Percentiles rank a stretch among this genome's conserved stretches.
Evolutionary conservation across 306 rosid species (phyloP).

Genomic region (Trifolium fragiferum): DNA sequence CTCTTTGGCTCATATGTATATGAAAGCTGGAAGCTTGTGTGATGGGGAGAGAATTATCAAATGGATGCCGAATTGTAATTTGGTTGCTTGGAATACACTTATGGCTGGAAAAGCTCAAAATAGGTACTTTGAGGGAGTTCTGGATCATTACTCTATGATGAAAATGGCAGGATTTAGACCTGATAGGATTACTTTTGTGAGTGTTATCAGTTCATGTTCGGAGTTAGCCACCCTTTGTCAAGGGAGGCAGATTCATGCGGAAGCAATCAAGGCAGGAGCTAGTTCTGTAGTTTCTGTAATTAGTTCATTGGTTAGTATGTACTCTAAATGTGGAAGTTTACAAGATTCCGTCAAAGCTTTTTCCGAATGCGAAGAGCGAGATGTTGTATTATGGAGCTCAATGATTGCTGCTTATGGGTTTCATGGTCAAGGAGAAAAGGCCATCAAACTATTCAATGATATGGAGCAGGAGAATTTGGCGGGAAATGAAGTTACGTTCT

Average conservation of each 20-base stretch:
- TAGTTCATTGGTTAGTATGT: constrained; percentile 85
- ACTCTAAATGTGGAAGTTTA: constrained; percentile 81
- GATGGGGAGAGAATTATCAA: constrained; percentile 74
- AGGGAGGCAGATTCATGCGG: constrained; percentile 91
- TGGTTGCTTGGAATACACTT: constrained; percentile 96
- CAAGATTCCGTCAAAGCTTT: constrained; percentile 79
- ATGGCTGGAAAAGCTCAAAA: constrained; percentile 88
- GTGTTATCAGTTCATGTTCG: constrained; percentile 74
- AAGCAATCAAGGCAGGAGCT: constrained; percentile 79
- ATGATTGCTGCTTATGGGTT: constrained; percentile 92
- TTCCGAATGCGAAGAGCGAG: constrained; percentile 58
- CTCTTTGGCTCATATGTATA: constrained; percentile 93
- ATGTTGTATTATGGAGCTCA: constrained; percentile 81
- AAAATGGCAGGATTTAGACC: constrained; percentile 74
- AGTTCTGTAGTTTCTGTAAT: constrained; percentile 59
- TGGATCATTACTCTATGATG: constrained; percentile 75
- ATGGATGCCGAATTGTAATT: constrained; percentile 67
- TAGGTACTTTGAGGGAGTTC: constrained; percentile 62
- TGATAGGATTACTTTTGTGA: constrained; percentile 78
- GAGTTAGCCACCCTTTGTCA: constrained; percentile 80
- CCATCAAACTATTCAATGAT: constrained; percentile 66
- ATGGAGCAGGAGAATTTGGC: constrained; percentile 70
- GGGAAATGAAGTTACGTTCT: constrained; percentile 83
- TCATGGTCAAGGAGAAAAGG: constrained; percentile 85
- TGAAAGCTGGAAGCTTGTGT: constrained; percentile 74